Percentiles rank a stretch among this genome's conserved stretches.
phyloP scores from a whole-genome alignment of 225 moss, liverwort and hornwort genomes.

The Climacium dendroides region DNA sequence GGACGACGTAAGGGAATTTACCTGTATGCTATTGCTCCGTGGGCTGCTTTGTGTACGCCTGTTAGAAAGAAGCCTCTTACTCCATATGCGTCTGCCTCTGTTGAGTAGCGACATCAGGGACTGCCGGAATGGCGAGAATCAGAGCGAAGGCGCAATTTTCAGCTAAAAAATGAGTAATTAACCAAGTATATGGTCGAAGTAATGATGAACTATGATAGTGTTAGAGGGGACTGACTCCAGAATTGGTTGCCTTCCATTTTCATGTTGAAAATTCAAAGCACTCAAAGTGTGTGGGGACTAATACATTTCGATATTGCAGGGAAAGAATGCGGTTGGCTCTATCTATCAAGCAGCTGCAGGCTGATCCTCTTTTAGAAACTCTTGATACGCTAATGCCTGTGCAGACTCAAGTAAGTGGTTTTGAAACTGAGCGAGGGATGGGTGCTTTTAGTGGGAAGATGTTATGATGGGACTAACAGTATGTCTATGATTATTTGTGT shows the following conservation, averaged over 20 bases:
- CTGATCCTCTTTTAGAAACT: slow-evolving; percentile 94
- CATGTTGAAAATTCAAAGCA: background rate
- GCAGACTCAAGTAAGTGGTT: slow-evolving; percentile 52
- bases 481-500: background rate
- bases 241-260: background rate
- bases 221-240: background rate
- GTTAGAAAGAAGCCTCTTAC: background rate
- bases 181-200: background rate
- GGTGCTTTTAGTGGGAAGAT: background rate
- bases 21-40: background rate
- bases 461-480: background rate
- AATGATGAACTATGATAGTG: background rate
- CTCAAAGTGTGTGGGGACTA: background rate
- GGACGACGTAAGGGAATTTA: background rate
- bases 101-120: background rate
- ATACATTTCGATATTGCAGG: slow-evolving; percentile 26
- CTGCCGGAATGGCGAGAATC: background rate
- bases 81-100: background rate
- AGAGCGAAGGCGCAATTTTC: background rate
- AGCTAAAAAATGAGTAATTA: background rate
- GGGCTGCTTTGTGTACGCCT: background rate
- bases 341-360: slow-evolving; percentile 92
- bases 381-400: slow-evolving; percentile 98
- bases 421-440: background rate
- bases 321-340: slow-evolving; percentile 75